Base-by-base conservation (phyloP, 306 rosid genomes). In the Corylus americana region DNA sequence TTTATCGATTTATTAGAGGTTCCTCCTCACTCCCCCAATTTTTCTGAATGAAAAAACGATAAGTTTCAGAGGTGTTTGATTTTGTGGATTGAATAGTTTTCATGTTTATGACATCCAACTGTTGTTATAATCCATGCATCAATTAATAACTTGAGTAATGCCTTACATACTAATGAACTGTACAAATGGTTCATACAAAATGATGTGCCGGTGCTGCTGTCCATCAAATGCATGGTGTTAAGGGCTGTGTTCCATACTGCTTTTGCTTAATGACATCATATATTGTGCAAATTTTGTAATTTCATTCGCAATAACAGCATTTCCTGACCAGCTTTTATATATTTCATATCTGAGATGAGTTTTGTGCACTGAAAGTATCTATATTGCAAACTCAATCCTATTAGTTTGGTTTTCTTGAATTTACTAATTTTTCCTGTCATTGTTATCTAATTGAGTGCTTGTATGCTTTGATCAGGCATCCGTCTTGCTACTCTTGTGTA, bases 401-500 rank as follows among this genome's bases (percentile, higher is more conserved):
- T 50, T 72, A 70, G 47, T 35, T 72, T 76, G 44, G 57, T 39
- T 29, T 59, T 59, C 22, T 73, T 82, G 57, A 45, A 25, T 76
- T 22, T 77, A 25, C 29, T 39, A 64, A 51, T 61, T 45, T 39
- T n/a, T 49, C 20, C 66, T 20, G n/a, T 64, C 35, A 9, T 63
- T 37, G 37, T 5, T 74, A 45, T 50, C 18, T 69, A 11, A 42
- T 2, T 16, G 20, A 51, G 22, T 71, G 79, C 4, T 44, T 47
- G 5, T 50, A 4, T 12, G 37, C 35, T 37, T 62, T 7, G 67
- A 18, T 63, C 79, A 92, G 98, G 84, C 89, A 84, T 5, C 98
- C 98, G 48, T 92, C 98, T 77, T 85, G 97, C 85, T 95, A 95
- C 84, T 92, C 98, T 10, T 95, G 98, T 57, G 72, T 92, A 72